A percentile compares a stretch with the other conserved stretches of the same genome.
Conservation (phyloP, 106 monocot genomes). For the Dioscorea zingiberensis region DNA sequence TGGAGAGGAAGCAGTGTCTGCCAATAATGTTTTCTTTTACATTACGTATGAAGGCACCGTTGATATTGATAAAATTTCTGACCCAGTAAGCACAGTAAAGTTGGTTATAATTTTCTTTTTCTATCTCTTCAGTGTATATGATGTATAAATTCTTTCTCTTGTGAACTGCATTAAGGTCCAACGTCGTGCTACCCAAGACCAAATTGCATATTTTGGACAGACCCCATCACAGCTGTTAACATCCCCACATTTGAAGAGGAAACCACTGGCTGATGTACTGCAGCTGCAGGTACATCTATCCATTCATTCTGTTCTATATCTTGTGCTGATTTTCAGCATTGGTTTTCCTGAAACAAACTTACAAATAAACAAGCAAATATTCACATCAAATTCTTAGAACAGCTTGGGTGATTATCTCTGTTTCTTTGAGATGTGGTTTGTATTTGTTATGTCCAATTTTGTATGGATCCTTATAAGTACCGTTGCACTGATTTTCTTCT, state of each 20-base stretch:
- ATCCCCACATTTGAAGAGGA: slow-evolving; percentile 72
- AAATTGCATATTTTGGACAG: slow-evolving; percentile 88
- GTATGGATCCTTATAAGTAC: too few species aligned
- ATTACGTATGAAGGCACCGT: slow-evolving; percentile 90
- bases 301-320: too few species aligned
- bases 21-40: slow-evolving; percentile 86
- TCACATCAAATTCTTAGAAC: too few species aligned
- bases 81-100: slow-evolving; percentile 58
- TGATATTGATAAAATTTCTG: slow-evolving; percentile 76
- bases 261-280: slow-evolving; percentile 53
- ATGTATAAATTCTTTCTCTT: neutral
- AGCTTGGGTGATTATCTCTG: too few species aligned
- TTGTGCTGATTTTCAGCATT: too few species aligned
- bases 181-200: slow-evolving; percentile 66
- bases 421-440: too few species aligned
- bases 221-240: slow-evolving; percentile 82
- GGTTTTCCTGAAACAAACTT: too few species aligned
- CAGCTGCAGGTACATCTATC: slow-evolving; percentile 64
- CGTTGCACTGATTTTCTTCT: too few species aligned
- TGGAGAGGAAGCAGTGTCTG: slow-evolving; percentile 77
- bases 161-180: slow-evolving; percentile 47
- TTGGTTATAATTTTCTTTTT: neutral
- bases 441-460: too few species aligned
- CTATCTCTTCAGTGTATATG: neutral
- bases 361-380: too few species aligned